Percentiles rank a stretch among this genome's conserved stretches.
These are phyloP conservation scores for Allium cepa DNA, from an alignment of 106 monocot genomes.

Conservation along the genomic window DNA sequence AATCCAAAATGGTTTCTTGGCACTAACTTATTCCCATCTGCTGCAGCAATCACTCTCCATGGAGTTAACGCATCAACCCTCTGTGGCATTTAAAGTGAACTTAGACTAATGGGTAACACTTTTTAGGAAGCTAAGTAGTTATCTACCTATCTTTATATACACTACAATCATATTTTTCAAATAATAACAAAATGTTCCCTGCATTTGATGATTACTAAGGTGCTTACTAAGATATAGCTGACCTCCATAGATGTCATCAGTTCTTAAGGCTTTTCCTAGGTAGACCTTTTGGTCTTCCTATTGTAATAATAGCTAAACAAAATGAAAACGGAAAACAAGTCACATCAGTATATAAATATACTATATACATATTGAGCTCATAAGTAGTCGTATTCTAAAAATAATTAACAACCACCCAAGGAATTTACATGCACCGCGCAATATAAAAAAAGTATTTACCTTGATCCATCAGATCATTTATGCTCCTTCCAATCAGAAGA, in stretches of 20 bases:
- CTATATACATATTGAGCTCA: neutral
- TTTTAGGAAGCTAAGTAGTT: no score
- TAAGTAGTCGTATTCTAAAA: neutral
- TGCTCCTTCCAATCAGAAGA: slow-evolving; percentile 86
- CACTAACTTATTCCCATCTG: slow-evolving; percentile 74
- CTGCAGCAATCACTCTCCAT: slow-evolving; percentile 76
- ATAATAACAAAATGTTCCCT: no score
- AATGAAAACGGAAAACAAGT: neutral
- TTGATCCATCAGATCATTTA: slow-evolving; percentile 61
- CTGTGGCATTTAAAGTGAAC: slow-evolving; percentile 19
- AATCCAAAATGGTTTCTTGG: no score
- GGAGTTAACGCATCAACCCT: slow-evolving; percentile 87
- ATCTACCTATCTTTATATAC: no score
- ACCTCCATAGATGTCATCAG: slow-evolving; percentile 85
- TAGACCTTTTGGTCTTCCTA: slow-evolving; percentile 74
- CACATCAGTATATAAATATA: neutral
- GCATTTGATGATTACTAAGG: no score
- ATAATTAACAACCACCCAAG: neutral
- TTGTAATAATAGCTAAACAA: slow-evolving; percentile 64
- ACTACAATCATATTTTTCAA: no score
- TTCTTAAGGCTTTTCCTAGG: slow-evolving; percentile 79
- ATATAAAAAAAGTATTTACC: slow-evolving; percentile 15
- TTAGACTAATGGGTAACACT: no score
- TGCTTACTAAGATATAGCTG: slow-evolving; percentile 3
- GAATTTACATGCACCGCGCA: neutral